phyloP scores from a whole-genome alignment of 805 yeast genomes.

The Wickerhamomyces pijperi region DNA sequence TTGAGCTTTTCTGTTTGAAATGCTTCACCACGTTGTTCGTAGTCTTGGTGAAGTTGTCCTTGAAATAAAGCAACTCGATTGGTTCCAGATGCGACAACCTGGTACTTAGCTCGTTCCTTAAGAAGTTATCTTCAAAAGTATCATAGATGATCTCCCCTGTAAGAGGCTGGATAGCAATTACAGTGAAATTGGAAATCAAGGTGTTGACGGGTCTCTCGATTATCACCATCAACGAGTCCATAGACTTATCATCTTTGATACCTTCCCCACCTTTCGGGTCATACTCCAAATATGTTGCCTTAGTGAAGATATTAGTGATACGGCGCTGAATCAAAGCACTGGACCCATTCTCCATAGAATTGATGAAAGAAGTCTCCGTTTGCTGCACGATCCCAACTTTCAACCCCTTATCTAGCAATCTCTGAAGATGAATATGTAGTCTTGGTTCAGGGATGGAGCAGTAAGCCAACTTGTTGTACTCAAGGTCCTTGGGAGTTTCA shows the following conservation, averaged over 20 bases:
- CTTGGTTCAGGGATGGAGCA: slow-evolving; percentile 77
- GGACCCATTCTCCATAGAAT: slow-evolving; percentile 31
- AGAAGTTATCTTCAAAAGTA: slow-evolving; percentile 45
- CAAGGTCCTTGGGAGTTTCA: slow-evolving; percentile 35
- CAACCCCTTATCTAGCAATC: slow-evolving; percentile 58
- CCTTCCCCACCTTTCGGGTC: slow-evolving; percentile 21
- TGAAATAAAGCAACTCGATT: slow-evolving; percentile 50
- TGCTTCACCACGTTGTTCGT: slow-evolving; percentile 4
- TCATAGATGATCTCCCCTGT: slow-evolving; percentile 76
- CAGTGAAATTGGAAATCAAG: slow-evolving; percentile 18
- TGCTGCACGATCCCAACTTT: slow-evolving; percentile 87
- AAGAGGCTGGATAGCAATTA: slow-evolving; percentile 58
- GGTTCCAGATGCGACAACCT: slow-evolving; percentile 68
- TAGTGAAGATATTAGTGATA: slow-evolving; percentile 64
- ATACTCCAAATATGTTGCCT: slow-evolving; percentile 73
- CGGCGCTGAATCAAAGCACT: slow-evolving; percentile 57
- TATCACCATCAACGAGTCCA: slow-evolving; percentile 37
- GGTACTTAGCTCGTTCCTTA: slow-evolving; percentile 60
- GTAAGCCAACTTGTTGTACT: slow-evolving; percentile 58
- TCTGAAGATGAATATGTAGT: slow-evolving; percentile 63
- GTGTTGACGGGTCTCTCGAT: slow-evolving; percentile 17
- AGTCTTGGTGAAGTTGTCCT: slow-evolving; percentile 20
- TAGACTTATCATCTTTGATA: slow-evolving; percentile 19
- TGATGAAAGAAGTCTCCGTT: slow-evolving; percentile 68
- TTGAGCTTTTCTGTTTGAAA: slow-evolving; percentile 19